Evolutionary conservation across 2,329 filamentous ascomycete genomes (phyloP).

Genomic region (Daldinia sp.): DNA sequence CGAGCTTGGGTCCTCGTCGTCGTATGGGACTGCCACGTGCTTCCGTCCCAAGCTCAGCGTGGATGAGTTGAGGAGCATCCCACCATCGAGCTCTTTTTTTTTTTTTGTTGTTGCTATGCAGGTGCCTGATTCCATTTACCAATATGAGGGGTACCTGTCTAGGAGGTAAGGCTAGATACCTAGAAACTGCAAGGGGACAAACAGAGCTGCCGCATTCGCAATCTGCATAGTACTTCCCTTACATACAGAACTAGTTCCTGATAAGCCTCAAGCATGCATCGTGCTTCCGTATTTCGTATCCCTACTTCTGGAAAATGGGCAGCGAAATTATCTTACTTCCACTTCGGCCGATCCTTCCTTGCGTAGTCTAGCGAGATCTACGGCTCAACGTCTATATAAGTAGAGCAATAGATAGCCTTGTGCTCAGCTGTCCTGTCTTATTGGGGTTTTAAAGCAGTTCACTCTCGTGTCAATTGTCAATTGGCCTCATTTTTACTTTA

Average conservation of each 20-base stretch:
- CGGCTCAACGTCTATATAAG: no score
- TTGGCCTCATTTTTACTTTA: background rate
- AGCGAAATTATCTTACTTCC: background rate
- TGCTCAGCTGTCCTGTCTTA: slow-evolving; percentile 3
- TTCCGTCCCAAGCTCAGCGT: slow-evolving; percentile 18
- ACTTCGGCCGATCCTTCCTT: slow-evolving; percentile 10
- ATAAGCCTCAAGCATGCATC: background rate
- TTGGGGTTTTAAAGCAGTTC: background rate
- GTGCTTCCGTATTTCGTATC: slow-evolving; percentile 4
- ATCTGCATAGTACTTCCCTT: no score
- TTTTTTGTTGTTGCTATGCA: no score
- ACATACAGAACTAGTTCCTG: background rate
- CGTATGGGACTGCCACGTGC: slow-evolving; percentile 17
- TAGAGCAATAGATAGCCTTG: slow-evolving; percentile 12
- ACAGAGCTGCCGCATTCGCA: no score
- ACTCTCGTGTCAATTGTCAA: background rate
- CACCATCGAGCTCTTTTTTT: no score
- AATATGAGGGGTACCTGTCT: no score
- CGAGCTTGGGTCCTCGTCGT: background rate
- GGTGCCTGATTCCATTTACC: no score
- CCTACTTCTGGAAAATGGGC: slow-evolving; percentile 5
- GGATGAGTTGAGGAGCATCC: background rate
- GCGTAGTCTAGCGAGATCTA: no score
- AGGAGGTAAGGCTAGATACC: no score
- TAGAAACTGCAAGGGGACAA: no score